Evolutionary conservation across 1,139 yeast genomes (phyloP).

Genomic region (Kurtzmaniella natalensis): DNA sequence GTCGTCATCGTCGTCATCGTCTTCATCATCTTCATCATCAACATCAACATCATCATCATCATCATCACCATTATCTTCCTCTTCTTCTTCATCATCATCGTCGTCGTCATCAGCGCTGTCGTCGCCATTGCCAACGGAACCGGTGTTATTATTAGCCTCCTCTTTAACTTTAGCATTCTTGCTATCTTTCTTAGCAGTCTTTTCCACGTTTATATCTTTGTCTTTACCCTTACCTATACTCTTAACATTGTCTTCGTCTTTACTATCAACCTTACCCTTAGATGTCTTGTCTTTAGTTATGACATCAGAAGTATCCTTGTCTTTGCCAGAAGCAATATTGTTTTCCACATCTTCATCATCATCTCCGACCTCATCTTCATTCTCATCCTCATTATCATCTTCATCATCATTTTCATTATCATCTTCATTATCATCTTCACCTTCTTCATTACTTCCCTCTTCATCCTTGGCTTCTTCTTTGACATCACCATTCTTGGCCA

Average conservation of each 20-base stretch:
- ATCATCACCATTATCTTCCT: constrained; percentile 3
- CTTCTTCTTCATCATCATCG: too few relatives aligned
- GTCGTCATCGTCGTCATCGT: constrained; percentile 1
- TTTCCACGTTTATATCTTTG: neutral
- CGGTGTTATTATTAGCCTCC: neutral
- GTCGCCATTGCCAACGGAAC: constrained; percentile 2
- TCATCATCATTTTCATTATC: constrained; percentile 2
- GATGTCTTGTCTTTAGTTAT: neutral
- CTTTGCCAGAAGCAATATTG: neutral
- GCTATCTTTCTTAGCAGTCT: neutral
- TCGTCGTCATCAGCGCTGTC: constrained; percentile 3
- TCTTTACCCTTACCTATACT: neutral
- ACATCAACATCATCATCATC: constrained; percentile 7
- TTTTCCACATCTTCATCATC: constrained; percentile 2
- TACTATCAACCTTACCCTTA: neutral
- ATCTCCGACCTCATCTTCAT: constrained; percentile 1
- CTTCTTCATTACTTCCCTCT: constrained; percentile 8
- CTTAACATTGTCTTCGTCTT: neutral
- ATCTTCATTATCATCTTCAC: constrained; percentile 9
- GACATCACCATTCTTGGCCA: neutral
- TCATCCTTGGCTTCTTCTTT: constrained; percentile 10
- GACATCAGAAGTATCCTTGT: neutral
- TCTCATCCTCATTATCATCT: constrained; percentile 2
- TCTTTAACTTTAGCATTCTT: neutral
- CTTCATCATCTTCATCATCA: constrained; percentile 1